Percentiles rank a stretch among this genome's conserved stretches.
phyloP scores from a whole-genome alignment of 2,329 filamentous ascomycete genomes.

The Penicillium sp. region DNA sequence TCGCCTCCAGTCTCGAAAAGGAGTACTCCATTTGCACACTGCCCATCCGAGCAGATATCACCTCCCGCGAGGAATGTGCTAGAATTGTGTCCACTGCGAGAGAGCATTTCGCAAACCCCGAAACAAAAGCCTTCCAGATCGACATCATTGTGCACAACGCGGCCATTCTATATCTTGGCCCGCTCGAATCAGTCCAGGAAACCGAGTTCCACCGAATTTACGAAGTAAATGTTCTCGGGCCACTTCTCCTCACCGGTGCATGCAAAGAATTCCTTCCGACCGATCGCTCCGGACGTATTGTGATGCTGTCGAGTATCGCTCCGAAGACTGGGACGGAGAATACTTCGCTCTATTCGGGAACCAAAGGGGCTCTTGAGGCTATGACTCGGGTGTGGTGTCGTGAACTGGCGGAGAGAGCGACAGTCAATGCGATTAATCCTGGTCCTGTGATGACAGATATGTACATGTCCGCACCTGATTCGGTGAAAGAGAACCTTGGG shows the following conservation, averaged over 20 bases:
- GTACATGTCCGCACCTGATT: slow-evolving; percentile 49
- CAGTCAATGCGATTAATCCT: slow-evolving; percentile 61
- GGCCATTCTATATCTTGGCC: slow-evolving; percentile 41
- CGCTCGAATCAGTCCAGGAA: slow-evolving; percentile 35
- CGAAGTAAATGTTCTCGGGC: slow-evolving; percentile 59
- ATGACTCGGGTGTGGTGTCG: slow-evolving; percentile 63
- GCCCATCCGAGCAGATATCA: background rate
- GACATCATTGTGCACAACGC: slow-evolving; percentile 62
- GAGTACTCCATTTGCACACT: background rate
- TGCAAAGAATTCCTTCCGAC: slow-evolving; percentile 55
- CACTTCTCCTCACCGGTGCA: slow-evolving; percentile 56
- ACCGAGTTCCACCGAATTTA: slow-evolving; percentile 57
- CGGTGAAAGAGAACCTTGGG: slow-evolving; percentile 43
- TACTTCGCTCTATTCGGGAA: slow-evolving; percentile 60
- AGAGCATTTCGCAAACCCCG: background rate
- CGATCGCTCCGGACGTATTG: slow-evolving; percentile 44
- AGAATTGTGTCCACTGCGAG: background rate
- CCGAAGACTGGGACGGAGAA: slow-evolving; percentile 24
- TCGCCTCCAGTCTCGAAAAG: background rate
- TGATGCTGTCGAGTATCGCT: background rate
- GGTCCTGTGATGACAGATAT: slow-evolving; percentile 47
- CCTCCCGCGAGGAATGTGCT: background rate
- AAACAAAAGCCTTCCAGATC: slow-evolving; percentile 50
- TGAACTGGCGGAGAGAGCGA: slow-evolving; percentile 56
- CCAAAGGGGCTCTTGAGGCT: slow-evolving; percentile 62